Evolutionary conservation across 768 basidiomycete species (phyloP).

Genomic region (Lentinula raphanica): DNA sequence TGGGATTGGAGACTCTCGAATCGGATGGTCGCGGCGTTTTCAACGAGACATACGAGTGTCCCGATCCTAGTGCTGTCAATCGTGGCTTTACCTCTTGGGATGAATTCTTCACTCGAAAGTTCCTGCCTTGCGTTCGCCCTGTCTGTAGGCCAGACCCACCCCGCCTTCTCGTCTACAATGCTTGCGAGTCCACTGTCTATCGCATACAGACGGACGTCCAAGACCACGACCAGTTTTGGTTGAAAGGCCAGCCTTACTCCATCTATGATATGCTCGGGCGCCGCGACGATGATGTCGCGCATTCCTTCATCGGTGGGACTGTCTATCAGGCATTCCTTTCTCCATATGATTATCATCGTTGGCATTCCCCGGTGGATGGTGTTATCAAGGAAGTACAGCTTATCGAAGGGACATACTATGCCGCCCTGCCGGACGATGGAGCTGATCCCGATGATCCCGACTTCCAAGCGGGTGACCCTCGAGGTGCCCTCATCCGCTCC

Average conservation of each 20-base stretch:
- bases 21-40: conserved; percentile 13
- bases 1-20: background rate
- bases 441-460: conserved; percentile 1
- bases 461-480: background rate
- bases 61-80: conserved; percentile 25
- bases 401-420: conserved; percentile 39
- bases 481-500: conserved; percentile 13
- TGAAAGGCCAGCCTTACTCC: conserved; percentile 47
- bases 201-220: conserved; percentile 28
- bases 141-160: conserved; percentile 15
- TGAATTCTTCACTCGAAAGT: conserved; percentile 38
- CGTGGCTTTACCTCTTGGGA: conserved; percentile 38
- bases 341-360: conserved; percentile 44
- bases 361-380: conserved; percentile 44
- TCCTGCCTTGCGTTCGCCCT: conserved; percentile 32
- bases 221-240: conserved; percentile 38
- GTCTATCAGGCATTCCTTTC: conserved; percentile 44
- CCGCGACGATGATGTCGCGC: conserved; percentile 23
- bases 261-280: conserved; percentile 38
- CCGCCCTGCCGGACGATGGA: conserved; percentile 18
- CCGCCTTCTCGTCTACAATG: conserved; percentile 28
- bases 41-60: conserved; percentile 9
- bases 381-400: conserved; percentile 24
- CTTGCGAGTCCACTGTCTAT: conserved; percentile 42
- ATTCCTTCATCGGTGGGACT: conserved; percentile 37